phyloP scores from a whole-genome alignment of 148 eudicot genomes.

The Fallopia convolvulus region DNA sequence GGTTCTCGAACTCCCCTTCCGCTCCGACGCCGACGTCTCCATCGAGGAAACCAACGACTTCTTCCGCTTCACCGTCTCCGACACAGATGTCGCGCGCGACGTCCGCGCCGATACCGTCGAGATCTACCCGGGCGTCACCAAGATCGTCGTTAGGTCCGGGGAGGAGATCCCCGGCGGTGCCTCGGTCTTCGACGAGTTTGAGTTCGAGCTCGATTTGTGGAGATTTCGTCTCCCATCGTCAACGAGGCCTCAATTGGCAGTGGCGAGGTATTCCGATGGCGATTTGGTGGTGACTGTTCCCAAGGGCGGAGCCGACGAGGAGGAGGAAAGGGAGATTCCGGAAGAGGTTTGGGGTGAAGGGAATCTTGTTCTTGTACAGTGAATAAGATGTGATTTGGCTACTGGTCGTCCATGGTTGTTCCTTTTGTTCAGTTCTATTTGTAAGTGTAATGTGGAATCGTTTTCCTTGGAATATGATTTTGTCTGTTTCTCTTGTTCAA shows the following conservation, averaged over 20 bases:
- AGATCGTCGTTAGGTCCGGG: constrained; percentile 54
- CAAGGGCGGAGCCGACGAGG: constrained; percentile 27
- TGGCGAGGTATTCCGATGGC: constrained; percentile 48
- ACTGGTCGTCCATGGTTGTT: not conserved
- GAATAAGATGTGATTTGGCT: constrained; percentile 4
- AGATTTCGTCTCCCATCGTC: constrained; percentile 62
- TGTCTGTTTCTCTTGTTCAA: constrained; percentile 3
- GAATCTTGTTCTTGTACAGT: constrained; percentile 66
- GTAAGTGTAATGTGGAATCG: constrained; percentile 3
- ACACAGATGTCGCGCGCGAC: constrained; percentile 34
- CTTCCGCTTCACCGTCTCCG: constrained; percentile 55
- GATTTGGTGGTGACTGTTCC: constrained; percentile 79
- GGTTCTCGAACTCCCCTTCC: constrained; percentile 84
- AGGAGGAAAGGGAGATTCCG: constrained; percentile 20
- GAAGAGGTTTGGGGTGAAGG: constrained; percentile 31
- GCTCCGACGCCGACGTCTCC: constrained; percentile 64
- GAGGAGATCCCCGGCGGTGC: constrained; percentile 11
- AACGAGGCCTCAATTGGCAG: constrained; percentile 60
- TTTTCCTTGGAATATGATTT: constrained; percentile 2
- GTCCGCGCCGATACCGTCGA: constrained; percentile 55
- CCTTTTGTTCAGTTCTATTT: not conserved
- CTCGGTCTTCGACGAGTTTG: constrained; percentile 19
- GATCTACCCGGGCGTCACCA: constrained; percentile 80
- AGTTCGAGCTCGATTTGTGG: constrained; percentile 73
- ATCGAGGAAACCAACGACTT: constrained; percentile 46